Conservation (phyloP, 768 basidiomycete genomes). For the Mycena floridula region DNA sequence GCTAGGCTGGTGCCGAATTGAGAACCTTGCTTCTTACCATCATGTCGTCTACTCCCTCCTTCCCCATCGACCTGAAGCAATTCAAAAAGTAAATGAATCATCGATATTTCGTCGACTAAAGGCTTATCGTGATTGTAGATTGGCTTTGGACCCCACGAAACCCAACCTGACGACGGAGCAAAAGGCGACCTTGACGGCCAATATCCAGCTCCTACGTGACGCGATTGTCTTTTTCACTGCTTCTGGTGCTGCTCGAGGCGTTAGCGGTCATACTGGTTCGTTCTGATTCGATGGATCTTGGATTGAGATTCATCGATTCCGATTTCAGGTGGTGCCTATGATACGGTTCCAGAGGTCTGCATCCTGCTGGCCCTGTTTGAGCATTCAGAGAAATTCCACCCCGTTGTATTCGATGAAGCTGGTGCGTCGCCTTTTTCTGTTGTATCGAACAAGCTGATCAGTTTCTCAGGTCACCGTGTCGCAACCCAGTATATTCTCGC, state of each 20-base stretch:
- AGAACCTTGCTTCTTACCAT: too few relatives aligned
- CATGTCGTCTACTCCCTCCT: too few relatives aligned
- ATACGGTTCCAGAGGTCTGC: conserved; percentile 82
- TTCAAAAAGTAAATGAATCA: conserved; percentile 57
- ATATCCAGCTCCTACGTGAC: conserved; percentile 81
- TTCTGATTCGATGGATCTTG: conserved; percentile 2
- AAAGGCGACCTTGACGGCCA: conserved; percentile 48
- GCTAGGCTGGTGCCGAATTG: too few relatives aligned
- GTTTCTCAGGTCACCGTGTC: conserved; percentile 68
- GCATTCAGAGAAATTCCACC: conserved; percentile 53
- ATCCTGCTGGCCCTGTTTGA: conserved; percentile 73
- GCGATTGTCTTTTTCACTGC: conserved; percentile 83
- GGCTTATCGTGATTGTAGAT: conserved; percentile 30
- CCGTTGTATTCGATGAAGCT: conserved; percentile 76
- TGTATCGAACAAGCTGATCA: conserved; percentile 2
- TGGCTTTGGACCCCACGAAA: conserved; percentile 67
- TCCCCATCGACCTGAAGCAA: conserved; percentile 74
- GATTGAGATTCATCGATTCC: background rate
- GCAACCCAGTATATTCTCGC: conserved; percentile 85
- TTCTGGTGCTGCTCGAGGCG: conserved; percentile 78
- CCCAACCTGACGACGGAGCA: conserved; percentile 59
- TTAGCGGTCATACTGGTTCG: conserved; percentile 79
- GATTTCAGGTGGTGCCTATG: conserved; percentile 51
- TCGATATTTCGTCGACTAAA: conserved; percentile 3
- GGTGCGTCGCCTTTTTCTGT: conserved; percentile 36